Evolutionary conservation across 1,139 yeast species (phyloP).

Genomic region (Protomyces gravidus): DNA sequence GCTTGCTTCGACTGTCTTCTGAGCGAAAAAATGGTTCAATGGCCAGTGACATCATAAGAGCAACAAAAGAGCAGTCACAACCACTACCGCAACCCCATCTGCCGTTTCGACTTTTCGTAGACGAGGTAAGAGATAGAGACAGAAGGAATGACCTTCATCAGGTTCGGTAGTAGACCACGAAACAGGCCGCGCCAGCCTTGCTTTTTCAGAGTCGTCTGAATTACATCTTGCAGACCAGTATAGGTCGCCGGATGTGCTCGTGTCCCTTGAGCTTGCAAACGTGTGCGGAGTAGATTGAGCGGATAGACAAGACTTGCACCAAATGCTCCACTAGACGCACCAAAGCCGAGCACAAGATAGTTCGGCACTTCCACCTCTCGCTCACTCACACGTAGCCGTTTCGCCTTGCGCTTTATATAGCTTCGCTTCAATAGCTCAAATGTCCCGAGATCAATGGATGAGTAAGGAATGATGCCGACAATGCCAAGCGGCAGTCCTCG

Average conservation of each 20-base stretch:
- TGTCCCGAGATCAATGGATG: conserved; percentile 92
- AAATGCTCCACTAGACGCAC: conserved; percentile 89
- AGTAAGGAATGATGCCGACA: conserved; percentile 93
- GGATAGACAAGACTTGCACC: conserved; percentile 97
- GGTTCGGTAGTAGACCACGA: conserved; percentile 81
- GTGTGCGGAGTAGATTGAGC: conserved; percentile 77
- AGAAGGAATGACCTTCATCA: conserved; percentile 85
- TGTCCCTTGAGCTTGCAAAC: conserved; percentile 96
- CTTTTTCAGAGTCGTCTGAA: conserved; percentile 57
- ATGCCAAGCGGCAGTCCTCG: conserved; percentile 85
- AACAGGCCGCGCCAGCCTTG: conserved; percentile 56
- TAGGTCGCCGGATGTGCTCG: conserved; percentile 88
- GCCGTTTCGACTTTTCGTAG: conserved; percentile 56
- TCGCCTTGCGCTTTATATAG: conserved; percentile 63
- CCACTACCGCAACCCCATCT: conserved; percentile 22
- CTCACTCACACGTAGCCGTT: conserved; percentile 47
- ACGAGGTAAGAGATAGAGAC: conserved; percentile 95
- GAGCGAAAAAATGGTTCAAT: background rate
- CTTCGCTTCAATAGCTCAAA: conserved; percentile 79
- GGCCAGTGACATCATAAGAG: background rate
- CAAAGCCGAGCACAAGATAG: conserved; percentile 75
- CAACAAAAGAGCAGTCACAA: background rate
- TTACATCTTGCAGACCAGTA: conserved; percentile 76
- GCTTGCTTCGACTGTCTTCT: too few relatives aligned
- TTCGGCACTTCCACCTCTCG: conserved; percentile 75